Percentiles rank a stretch among this genome's conserved stretches.
Conservation (phyloP, 768 basidiomycete species). For the Lactarius sanguifluus region DNA sequence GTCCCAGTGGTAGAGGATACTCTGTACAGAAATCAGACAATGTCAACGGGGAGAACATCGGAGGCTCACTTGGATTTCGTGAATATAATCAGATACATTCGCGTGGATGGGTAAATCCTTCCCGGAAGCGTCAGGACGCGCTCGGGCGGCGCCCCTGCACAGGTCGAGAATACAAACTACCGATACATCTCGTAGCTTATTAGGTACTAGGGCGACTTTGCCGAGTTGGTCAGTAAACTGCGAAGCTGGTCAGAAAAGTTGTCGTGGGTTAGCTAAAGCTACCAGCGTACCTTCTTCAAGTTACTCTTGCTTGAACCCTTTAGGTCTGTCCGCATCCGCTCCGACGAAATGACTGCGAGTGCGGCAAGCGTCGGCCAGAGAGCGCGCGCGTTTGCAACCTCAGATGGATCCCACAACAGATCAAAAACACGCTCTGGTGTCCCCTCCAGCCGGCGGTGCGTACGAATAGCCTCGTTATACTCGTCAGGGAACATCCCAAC, state of each 20-base stretch:
- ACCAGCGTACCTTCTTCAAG: constrained; percentile 28
- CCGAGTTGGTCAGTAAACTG: constrained; percentile 63
- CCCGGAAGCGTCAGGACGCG: constrained; percentile 37
- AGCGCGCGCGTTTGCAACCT: constrained; percentile 45
- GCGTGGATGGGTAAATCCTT: constrained; percentile 63
- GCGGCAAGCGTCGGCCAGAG: constrained; percentile 84
- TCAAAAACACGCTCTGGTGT: constrained; percentile 88
- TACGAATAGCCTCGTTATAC: constrained; percentile 68
- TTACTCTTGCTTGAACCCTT: constrained; percentile 25
- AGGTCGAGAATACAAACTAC: constrained; percentile 75
- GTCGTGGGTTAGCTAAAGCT: neutral
- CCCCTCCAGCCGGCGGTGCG: constrained; percentile 67
- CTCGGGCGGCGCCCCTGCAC: constrained; percentile 65
- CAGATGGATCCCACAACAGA: constrained; percentile 52
- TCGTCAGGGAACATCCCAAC: constrained; percentile 75
- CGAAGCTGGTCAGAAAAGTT: constrained; percentile 9
- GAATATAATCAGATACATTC: constrained; percentile 70
- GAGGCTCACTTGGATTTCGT: constrained; percentile 69
- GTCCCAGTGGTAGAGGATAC: constrained; percentile 37
- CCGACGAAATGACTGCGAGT: constrained; percentile 65
- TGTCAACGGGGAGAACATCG: constrained; percentile 24
- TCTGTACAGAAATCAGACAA: constrained; percentile 32
- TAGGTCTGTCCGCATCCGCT: constrained; percentile 60
- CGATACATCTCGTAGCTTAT: constrained; percentile 64
- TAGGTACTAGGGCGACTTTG: constrained; percentile 43